Evolutionary conservation across 192 early-diverging fungal genomes (phyloP), one percentile per base, ranked within the genome.

Genomic region (Linnemannia zychae): DNA sequence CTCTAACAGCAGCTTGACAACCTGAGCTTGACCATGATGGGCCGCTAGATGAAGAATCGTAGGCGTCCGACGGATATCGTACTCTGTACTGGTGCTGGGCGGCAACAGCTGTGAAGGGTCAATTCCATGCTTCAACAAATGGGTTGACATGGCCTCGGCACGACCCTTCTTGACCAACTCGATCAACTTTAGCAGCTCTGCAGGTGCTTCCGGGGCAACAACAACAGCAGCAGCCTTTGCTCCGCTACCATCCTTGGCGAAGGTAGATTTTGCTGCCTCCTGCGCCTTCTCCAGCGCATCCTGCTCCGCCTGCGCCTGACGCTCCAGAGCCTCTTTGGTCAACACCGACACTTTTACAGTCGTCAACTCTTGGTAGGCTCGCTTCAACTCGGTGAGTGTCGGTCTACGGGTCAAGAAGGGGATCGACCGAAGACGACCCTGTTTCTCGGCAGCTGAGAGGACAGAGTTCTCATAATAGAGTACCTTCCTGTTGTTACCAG

Each of bases 21-120:
- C 83, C 4, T 90, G 90, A 0, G 80, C 53, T 53, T 93, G 93
- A 0, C 93, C 93, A 5, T 84, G 76, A n/a, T 70, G 57, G 9
- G 96, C 81, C 0, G 97, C 96, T 34, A 96, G 71, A 79, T 99
- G 97, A 28, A 99, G 83, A 13, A 97, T 88, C 0, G 95, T 94
- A 0, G 94, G 90, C 71, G 57, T 80, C 0, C 83, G 60, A 5
- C 87, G 78, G 17, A 74, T 88, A 48, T 90, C 90, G 40, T 91
- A 90, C 22, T 87, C 78, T 22, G 80, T 68, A 28, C 80, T 79
- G 12, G 72, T 47, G 0, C 84, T 88, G 7, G 88, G 44, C 0
- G 79, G 74, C 22, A 79, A 36, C 4, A 72, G 34, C 9, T 81
- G 82, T 7, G 90, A 87, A 33, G 91, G 75, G 9, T 89, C 84